A percentile compares a stretch with the other conserved stretches of the same genome.
Evolutionary conservation across 2,329 filamentous ascomycete genomes (phyloP).

Genomic region (Neonectria coccinea): DNA sequence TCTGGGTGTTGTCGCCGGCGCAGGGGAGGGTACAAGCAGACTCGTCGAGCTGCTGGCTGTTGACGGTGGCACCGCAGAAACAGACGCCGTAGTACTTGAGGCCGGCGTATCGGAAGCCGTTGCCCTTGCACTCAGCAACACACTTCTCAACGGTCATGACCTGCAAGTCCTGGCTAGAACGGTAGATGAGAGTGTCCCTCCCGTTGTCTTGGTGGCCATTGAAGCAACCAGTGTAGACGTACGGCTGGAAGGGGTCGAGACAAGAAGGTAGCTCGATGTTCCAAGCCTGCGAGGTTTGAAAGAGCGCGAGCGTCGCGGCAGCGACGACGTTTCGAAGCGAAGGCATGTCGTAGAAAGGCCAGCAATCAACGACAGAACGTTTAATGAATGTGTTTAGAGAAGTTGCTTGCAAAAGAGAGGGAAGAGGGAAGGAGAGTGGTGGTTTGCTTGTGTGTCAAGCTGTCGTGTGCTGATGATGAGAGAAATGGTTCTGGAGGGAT

Average conservation of each 20-base stretch:
- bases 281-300: conserved; percentile 54
- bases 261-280: conserved; percentile 60
- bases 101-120: conserved; percentile 64
- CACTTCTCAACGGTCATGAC: conserved; percentile 63
- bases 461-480: conserved; percentile 34
- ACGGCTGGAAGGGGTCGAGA: conserved; percentile 59
- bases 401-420: conserved; percentile 16
- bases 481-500: conserved; percentile 14
- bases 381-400: conserved; percentile 40
- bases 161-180: conserved; percentile 51
- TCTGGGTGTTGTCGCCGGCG: conserved; percentile 57
- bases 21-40: conserved; percentile 69
- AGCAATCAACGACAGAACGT: conserved; percentile 30
- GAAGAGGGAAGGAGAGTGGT: conserved; percentile 36
- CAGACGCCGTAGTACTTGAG: conserved; percentile 65
- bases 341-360: conserved; percentile 31
- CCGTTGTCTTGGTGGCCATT: conserved; percentile 46
- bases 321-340: conserved; percentile 48
- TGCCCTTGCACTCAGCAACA: conserved; percentile 62
- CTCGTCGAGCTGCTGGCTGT: conserved; percentile 63
- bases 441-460: conserved; percentile 39
- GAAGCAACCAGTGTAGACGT: conserved; percentile 62
- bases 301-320: conserved; percentile 54
- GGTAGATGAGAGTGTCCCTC: conserved; percentile 56
- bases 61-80: conserved; percentile 64